Percentiles rank a stretch among this genome's conserved stretches.
Evolutionary conservation across 2,329 filamentous ascomycete species (phyloP).

Genomic region (Podosphaera xanthii): DNA sequence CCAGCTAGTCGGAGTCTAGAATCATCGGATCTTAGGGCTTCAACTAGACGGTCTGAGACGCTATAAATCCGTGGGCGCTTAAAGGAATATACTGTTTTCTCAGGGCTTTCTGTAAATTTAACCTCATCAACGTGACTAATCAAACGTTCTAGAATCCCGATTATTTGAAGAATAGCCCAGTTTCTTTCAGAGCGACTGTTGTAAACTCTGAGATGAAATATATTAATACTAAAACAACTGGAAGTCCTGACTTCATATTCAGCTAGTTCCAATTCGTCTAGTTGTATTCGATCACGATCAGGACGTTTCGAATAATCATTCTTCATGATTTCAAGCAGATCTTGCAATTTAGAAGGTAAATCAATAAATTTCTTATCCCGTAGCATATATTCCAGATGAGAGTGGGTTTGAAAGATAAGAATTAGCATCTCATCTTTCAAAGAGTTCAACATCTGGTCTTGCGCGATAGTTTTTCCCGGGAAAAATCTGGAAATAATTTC

Average conservation of each 20-base stretch:
- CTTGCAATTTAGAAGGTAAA: conserved; percentile 27
- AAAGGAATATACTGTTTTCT: conserved; percentile 8
- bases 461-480: conserved; percentile 41
- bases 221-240: conserved; percentile 21
- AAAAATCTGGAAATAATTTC: conserved; percentile 57
- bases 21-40: conserved; percentile 10
- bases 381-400: conserved; percentile 36
- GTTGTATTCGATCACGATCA: conserved; percentile 47
- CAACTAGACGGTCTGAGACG: conserved; percentile 11
- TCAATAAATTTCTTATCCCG: conserved; percentile 18
- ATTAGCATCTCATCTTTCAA: conserved; percentile 60
- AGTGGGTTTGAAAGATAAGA: conserved; percentile 40
- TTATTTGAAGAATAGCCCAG: conserved; percentile 34
- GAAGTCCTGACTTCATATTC: conserved; percentile 14
- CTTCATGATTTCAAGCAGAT: conserved; percentile 49
- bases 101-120: conserved; percentile 2
- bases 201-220: conserved; percentile 31
- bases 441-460: conserved; percentile 30
- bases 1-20: conserved; percentile 12
- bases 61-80: conserved; percentile 14
- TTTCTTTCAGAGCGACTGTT: conserved; percentile 31
- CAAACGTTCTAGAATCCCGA: conserved; percentile 30
- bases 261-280: conserved; percentile 44
- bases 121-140: conserved; percentile 8
- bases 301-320: conserved; percentile 53